Evolutionary conservation across 2,329 filamentous ascomycete genomes (phyloP).

Genomic region (Alternaria sp.): DNA sequence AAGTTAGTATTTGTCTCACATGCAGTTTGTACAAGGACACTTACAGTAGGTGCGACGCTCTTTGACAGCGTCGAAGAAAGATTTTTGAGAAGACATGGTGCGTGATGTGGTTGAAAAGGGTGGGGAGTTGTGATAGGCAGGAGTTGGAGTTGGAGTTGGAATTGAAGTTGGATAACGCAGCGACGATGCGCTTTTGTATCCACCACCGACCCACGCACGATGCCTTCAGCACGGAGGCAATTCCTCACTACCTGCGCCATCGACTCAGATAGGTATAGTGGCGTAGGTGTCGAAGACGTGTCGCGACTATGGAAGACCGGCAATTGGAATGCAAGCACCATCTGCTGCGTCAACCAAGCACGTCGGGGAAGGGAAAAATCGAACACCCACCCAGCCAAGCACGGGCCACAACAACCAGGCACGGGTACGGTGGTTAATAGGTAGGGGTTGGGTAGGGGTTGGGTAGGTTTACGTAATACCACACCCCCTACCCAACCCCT

Average conservation of each 20-base stretch:
- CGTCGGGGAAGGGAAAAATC: too few relatives aligned
- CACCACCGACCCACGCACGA: constrained; percentile 26
- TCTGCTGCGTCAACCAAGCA: constrained; percentile 36
- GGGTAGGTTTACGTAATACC: too few relatives aligned
- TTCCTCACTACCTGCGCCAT: constrained; percentile 48
- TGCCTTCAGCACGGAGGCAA: constrained; percentile 42
- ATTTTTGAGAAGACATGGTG: constrained; percentile 51
- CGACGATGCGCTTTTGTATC: constrained; percentile 29
- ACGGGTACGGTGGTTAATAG: too few relatives aligned
- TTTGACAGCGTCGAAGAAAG: constrained; percentile 71
- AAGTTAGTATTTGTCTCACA: too few relatives aligned
- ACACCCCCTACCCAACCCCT: too few relatives aligned
- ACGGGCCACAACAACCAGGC: too few relatives aligned
- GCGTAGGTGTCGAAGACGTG: constrained; percentile 22
- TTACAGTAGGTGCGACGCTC: constrained; percentile 70
- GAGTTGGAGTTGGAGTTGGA: constrained; percentile 5
- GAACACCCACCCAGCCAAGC: too few relatives aligned
- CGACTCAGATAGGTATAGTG: constrained; percentile 22
- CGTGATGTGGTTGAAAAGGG: constrained; percentile 33
- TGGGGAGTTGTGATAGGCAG: constrained; percentile 11
- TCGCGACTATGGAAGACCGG: constrained; percentile 18
- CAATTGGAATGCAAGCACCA: constrained; percentile 31
- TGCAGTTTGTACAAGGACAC: too few relatives aligned
- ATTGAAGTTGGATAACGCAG: constrained; percentile 16
- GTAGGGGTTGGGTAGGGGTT: too few relatives aligned